Evolutionary conservation across 2,329 filamentous ascomycete genomes (phyloP).

Genomic region (Epichloe festucae): DNA sequence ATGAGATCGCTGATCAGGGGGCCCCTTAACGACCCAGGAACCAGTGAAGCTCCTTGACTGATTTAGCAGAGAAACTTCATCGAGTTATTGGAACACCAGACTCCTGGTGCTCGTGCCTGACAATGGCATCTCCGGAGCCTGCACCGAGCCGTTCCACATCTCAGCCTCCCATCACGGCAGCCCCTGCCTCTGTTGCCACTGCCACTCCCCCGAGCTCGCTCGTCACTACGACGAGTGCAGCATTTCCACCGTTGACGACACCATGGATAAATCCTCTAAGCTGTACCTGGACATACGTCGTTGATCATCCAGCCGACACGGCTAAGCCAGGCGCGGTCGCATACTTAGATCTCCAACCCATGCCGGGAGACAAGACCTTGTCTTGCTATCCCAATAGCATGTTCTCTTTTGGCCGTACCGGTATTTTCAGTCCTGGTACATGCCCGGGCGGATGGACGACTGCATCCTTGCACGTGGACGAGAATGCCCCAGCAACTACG

Average conservation of each 20-base stretch:
- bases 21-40: background rate
- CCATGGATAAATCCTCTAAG: slow-evolving; percentile 22
- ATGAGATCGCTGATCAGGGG: background rate
- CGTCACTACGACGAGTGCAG: slow-evolving; percentile 5
- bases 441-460: slow-evolving; percentile 29
- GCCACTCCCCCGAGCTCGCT: background rate
- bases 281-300: slow-evolving; percentile 27
- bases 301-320: slow-evolving; percentile 13
- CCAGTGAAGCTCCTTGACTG: background rate
- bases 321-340: slow-evolving; percentile 19
- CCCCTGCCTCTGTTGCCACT: background rate
- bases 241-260: slow-evolving; percentile 25
- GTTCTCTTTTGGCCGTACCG: slow-evolving; percentile 23
- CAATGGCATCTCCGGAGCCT: slow-evolving; percentile 4
- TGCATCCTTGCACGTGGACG: slow-evolving; percentile 18
- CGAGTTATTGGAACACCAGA: background rate
- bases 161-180: slow-evolving; percentile 7
- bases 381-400: slow-evolving; percentile 29
- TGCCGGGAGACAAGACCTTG: slow-evolving; percentile 22
- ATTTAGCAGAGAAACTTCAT: background rate
- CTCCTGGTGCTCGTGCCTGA: background rate
- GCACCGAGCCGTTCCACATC: background rate
- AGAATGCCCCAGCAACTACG: slow-evolving; percentile 14
- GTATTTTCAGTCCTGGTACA: slow-evolving; percentile 26
- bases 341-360: slow-evolving; percentile 25